Evolutionary conservation across 345 rosid genomes (phyloP).

Genomic region (Citrus inodora): DNA sequence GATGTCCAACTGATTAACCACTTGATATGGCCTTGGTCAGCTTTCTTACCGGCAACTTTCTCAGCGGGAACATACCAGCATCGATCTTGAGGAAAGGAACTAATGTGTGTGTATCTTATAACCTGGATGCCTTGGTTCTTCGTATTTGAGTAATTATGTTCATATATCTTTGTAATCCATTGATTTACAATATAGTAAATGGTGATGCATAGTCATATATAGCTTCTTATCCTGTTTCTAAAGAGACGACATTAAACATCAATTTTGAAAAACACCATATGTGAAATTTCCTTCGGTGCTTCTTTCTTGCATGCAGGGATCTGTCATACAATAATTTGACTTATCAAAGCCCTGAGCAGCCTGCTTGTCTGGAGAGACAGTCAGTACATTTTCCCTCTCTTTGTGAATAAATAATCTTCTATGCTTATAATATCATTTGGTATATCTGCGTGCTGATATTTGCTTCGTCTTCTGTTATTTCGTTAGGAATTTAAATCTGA

Average conservation of each 20-base stretch:
- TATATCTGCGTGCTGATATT: background rate
- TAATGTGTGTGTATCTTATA: slow-evolving; percentile 19
- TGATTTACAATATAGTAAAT: background rate
- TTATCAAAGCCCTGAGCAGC: slow-evolving; percentile 17
- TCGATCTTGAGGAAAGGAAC: slow-evolving; percentile 26
- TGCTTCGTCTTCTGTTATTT: slow-evolving; percentile 13
- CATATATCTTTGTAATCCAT: background rate
- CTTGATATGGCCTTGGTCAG: slow-evolving; percentile 9
- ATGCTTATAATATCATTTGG: background rate
- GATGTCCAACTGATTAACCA: slow-evolving; percentile 1
- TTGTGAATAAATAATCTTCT: background rate
- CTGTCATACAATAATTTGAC: slow-evolving; percentile 37
- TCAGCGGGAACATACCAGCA: slow-evolving; percentile 24
- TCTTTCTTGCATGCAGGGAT: slow-evolving; percentile 30
- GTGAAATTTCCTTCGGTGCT: background rate
- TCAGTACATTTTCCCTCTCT: slow-evolving; percentile 5
- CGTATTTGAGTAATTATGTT: background rate
- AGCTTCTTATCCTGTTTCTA: background rate
- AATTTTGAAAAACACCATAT: background rate
- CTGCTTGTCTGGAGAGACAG: slow-evolving; percentile 29
- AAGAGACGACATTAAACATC: background rate
- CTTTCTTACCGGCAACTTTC: slow-evolving; percentile 22
- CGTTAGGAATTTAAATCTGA: slow-evolving; percentile 54
- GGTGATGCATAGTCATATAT: background rate
- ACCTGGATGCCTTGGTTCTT: background rate